A percentile compares a stretch with the other conserved stretches of the same genome.
These are phyloP conservation scores for Dendryphion nanum DNA, from an alignment of 2,329 filamentous ascomycete genomes.

Conservation along the genomic window DNA sequence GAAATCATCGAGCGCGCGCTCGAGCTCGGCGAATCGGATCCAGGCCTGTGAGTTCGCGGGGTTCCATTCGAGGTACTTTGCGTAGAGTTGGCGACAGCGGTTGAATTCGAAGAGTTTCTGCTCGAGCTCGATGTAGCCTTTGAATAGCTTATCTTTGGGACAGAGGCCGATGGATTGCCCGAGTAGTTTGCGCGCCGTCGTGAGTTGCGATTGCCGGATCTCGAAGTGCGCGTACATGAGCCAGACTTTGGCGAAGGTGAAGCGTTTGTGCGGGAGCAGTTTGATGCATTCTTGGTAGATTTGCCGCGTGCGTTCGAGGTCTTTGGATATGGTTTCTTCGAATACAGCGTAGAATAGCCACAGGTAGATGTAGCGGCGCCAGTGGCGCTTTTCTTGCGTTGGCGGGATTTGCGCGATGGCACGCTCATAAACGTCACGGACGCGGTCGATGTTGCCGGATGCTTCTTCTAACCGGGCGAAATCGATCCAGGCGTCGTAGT, in stretches of 20 bases:
- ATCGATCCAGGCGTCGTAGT: constrained; percentile 97
- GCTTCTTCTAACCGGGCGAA: constrained; percentile 88
- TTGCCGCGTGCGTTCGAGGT: constrained; percentile 75
- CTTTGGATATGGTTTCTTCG: constrained; percentile 84
- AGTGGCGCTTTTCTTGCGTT: constrained; percentile 94
- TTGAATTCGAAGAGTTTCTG: constrained; percentile 92
- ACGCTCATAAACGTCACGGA: constrained; percentile 90
- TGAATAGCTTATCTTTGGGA: constrained; percentile 93
- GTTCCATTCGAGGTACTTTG: constrained; percentile 93
- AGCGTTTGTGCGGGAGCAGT: constrained; percentile 90
- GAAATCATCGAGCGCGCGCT: constrained; percentile 85
- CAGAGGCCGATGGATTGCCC: constrained; percentile 91
- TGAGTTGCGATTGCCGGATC: constrained; percentile 79
- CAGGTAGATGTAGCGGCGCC: constrained; percentile 94
- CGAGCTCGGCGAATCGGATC: constrained; percentile 94
- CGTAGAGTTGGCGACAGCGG: constrained; percentile 85
- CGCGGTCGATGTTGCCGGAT: constrained; percentile 75
- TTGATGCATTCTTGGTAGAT: constrained; percentile 88
- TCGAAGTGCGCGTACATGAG: constrained; percentile 91
- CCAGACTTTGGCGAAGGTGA: constrained; percentile 98
- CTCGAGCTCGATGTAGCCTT: constrained; percentile 89
- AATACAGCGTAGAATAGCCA: constrained; percentile 97
- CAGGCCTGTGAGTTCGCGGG: constrained; percentile 86
- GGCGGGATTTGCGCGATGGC: constrained; percentile 95
- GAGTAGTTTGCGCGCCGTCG: constrained; percentile 79